These are phyloP conservation scores for Tuber microsphaerosporum DNA, from an alignment of 495 filamentous ascomycete species.

Conservation along the genomic window DNA sequence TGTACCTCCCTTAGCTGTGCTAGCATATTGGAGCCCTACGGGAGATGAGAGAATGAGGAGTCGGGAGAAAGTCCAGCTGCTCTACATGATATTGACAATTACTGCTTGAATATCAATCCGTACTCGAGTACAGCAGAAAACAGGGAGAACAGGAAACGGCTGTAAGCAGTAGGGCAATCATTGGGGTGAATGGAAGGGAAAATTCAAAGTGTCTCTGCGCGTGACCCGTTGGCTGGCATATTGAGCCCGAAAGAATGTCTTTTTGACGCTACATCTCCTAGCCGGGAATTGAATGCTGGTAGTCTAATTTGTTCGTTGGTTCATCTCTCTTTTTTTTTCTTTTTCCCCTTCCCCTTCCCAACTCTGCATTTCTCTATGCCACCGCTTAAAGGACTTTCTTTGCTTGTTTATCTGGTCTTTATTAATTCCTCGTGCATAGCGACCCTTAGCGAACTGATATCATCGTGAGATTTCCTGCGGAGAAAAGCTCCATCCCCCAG, in stretches of 20 bases:
- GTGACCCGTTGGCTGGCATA: neutral
- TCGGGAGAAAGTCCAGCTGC: neutral
- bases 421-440: neutral
- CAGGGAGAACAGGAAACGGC: neutral
- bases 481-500: neutral
- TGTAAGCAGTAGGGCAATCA: neutral
- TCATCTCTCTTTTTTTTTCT: neutral
- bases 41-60: neutral
- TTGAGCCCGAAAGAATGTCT: neutral
- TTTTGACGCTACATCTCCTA: neutral
- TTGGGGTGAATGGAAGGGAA: neutral
- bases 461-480: neutral
- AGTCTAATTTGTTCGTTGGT: neutral
- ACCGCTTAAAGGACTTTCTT: neutral
- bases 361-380: neutral
- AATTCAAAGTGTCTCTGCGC: neutral
- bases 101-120: neutral
- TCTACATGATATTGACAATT: neutral
- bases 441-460: conserved; percentile 1
- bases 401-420: neutral
- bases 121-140: neutral
- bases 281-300: neutral
- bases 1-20: neutral
- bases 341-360: neutral
- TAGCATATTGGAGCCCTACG: neutral